Evolutionary conservation across 495 filamentous ascomycete species (phyloP).

Genomic region (Neurospora sp.): DNA sequence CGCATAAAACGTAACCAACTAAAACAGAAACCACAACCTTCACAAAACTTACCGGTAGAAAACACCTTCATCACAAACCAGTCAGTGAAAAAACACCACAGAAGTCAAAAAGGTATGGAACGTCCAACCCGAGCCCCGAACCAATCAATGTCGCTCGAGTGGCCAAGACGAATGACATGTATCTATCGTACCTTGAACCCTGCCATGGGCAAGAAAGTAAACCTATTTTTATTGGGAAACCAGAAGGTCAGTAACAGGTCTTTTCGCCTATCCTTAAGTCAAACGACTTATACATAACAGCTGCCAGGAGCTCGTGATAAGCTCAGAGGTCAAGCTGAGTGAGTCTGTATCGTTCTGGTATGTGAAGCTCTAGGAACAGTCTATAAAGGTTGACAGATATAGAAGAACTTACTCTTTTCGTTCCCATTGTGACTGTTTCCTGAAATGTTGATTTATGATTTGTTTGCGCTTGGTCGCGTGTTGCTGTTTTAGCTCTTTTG

Average conservation of each 20-base stretch:
- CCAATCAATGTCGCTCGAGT: neutral
- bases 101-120: no score
- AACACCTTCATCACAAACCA: neutral
- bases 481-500: neutral
- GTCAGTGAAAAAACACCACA: no score
- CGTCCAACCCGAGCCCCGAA: neutral
- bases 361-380: no score
- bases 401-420: neutral
- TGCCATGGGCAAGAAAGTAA: conserved; percentile 45
- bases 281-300: neutral
- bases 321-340: neutral
- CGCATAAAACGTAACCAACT: no score
- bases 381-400: neutral
- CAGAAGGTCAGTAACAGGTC: neutral
- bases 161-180: neutral
- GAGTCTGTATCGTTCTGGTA: neutral
- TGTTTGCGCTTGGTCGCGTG: neutral
- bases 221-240: conserved; percentile 20
- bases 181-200: conserved; percentile 37
- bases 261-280: neutral
- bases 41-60: neutral
- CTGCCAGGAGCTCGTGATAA: neutral
- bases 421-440: neutral
- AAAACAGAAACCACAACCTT: neutral
- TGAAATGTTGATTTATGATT: neutral